Evolutionary conservation across 1,284 basidiomycete species (phyloP), one percentile per base, ranked within the genome.

Genomic region (Irpex rosettiformis): DNA sequence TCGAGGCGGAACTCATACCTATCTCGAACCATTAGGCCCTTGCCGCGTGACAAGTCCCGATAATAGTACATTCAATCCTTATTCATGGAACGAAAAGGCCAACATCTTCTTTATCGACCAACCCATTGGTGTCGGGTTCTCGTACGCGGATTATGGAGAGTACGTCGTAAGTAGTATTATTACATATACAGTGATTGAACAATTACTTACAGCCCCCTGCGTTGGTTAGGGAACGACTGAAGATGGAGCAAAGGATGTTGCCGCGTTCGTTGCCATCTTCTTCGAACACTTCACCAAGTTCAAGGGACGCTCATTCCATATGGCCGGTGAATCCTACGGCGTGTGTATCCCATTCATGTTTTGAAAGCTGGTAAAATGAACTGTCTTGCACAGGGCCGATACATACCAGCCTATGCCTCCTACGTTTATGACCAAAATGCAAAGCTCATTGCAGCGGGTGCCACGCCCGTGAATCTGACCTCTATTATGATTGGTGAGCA

Each of bases 381-480:
- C n/a, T 52, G 11, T 52, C 11, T 52, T 10, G 29, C 49, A 24
- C 45, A 86, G 83, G 91, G 92, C 1, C 83, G 89, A 27, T 93
- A 93, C 70, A 76, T 94, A 4, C 92, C 92, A 0, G 75, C 91
- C 8, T 94, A 92, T 64, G 92, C 91, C 0, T 77, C 87, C 1
- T 83, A 84, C 22, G 82, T 94, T 0, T 85, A 88, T 49, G 91
- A 94, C 71, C 85, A 89, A 62, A 94, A 94, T 69, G 72, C 79
- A 10, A 69, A 70, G 22, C 73, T 88, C 5, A 70, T 78, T 16
- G 73, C 79, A 18, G 79, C 77, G 0, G 88, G 85, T 3, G 69
- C 84, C 62, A 81, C 82, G 10, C 86, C 88, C 0, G 82, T 94
- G 64, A 93, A 94, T 68, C 76, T 94, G 6, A 80, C 82, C 55